These are phyloP conservation scores for Tagetes patula DNA, from an alignment of 129 eudicot species.

Conservation along the genomic window DNA sequence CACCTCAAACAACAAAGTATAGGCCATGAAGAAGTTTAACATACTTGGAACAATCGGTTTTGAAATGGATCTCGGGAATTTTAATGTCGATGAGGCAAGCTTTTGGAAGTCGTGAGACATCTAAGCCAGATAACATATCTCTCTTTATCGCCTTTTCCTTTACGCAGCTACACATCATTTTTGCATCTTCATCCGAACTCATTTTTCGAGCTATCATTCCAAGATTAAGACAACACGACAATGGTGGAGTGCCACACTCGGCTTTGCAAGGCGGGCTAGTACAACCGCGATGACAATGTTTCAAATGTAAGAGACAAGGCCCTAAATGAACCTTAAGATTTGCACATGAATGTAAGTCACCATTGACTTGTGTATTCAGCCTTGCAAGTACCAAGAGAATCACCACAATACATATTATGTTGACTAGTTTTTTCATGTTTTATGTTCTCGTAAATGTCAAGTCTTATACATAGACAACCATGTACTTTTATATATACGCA, in stretches of 20 bases:
- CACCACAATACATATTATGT: slow-evolving; percentile 1
- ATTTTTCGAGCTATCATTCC: slow-evolving; percentile 16
- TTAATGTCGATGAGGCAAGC: slow-evolving; percentile 22
- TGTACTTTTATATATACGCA: background rate
- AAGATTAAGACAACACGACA: slow-evolving; percentile 15
- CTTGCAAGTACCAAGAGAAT: slow-evolving; percentile 11
- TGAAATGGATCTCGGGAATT: slow-evolving; percentile 11
- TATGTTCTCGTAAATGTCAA: background rate
- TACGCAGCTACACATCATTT: slow-evolving; percentile 23
- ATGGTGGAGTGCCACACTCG: slow-evolving; percentile 7
- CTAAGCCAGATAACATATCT: background rate
- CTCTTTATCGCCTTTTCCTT: background rate
- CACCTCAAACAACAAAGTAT: too few relatives aligned
- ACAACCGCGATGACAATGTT: background rate
- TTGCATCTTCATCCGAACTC: slow-evolving; percentile 19
- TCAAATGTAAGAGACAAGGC: slow-evolving; percentile 21
- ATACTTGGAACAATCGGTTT: slow-evolving; percentile 26
- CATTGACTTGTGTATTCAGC: slow-evolving; percentile 4
- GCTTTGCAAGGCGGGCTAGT: background rate
- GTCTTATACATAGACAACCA: background rate
- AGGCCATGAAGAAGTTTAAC: background rate
- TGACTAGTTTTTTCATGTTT: slow-evolving; percentile 16
- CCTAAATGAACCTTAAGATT: background rate
- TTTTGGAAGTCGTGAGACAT: slow-evolving; percentile 28
- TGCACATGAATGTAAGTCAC: background rate